Evolutionary conservation across 257 asterid species (phyloP), one percentile per base, ranked within the genome.

Genomic region (Ballota nigra): DNA sequence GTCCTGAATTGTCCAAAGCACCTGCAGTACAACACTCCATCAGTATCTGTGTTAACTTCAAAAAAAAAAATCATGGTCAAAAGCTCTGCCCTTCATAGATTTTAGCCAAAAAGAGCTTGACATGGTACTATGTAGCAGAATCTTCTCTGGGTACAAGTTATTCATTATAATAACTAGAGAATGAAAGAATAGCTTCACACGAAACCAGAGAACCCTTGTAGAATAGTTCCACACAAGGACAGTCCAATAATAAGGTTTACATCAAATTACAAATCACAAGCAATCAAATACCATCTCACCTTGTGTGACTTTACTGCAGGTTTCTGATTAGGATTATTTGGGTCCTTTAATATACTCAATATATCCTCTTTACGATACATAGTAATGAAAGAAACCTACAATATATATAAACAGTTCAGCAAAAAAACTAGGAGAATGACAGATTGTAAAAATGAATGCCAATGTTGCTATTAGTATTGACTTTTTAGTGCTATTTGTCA

Each of bases 281-380:
- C 7, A 58, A 40, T 34, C 61, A 5, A 61, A 68, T 45, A 29
- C 19, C 63, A 61, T 47, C 76, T 34, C 63, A 92, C 99, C 98
- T 95, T 92, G 83, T 95, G 93, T 86, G 95, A 85, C 83, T 83
- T 92, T 40, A 92, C 73, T 5, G 71, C 55, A 63, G 95, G 97
- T 63, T 81, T 91, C 76, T 84, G 83, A 81, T 84, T 83, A 49
- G 87, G 77, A 76, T 79, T 87, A 76, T 81, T 85, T 73, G 88
- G 89, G 69, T 89, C 92, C 82, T 85, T 89, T 18, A 95, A 77
- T 41, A 95, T 85, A 86, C 95, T 86, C 75, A 84, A 71, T 75
- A 91, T 88, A 70, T 95, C 97, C 79, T 95, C 99, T 78, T 86
- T 95, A 69, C 99, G 88, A 59, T 95, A 95, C 95, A 95, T 95